Conservation (phyloP, 1,284 basidiomycete genomes). For the Wallemia mellicola region DNA sequence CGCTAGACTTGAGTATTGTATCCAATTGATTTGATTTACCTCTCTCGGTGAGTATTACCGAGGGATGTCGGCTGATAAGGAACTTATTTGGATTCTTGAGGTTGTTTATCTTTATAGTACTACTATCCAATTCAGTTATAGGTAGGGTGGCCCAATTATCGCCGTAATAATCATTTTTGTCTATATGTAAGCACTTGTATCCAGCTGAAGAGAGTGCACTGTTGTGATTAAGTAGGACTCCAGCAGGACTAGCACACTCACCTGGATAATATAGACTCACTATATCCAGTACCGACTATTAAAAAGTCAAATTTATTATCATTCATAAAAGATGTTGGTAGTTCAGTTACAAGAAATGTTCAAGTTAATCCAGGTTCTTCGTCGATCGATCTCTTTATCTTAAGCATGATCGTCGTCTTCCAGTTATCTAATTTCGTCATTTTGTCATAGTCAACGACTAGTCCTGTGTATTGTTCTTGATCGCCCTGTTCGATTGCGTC, state of each 20-base stretch:
- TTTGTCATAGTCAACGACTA: slow-evolving; percentile 56
- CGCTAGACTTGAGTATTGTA: not conserved
- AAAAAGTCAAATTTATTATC: not conserved
- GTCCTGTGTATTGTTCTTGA: slow-evolving; percentile 41
- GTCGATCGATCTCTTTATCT: slow-evolving; percentile 53
- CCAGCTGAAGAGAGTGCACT: not conserved
- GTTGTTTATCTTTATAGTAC: not conserved
- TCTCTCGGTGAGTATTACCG: not conserved
- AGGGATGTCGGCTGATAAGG: not conserved
- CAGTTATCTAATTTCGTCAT: slow-evolving; percentile 72
- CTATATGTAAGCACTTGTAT: not conserved
- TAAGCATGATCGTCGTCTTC: slow-evolving; percentile 66
- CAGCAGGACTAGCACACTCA: not conserved
- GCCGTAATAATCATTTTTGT: not conserved
- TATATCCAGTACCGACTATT: not conserved
- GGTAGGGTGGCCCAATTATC: not conserved
- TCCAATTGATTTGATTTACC: not conserved
- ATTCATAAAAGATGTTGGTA: not conserved
- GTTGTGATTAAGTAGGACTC: not conserved
- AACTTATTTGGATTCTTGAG: not conserved
- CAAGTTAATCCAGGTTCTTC: slow-evolving; percentile 22
- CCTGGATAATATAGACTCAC: not conserved
- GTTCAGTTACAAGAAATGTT: not conserved
- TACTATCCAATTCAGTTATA: not conserved
- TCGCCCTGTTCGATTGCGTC: slow-evolving; percentile 56